phyloP scores from a whole-genome alignment of 768 basidiomycete genomes.

The Tephrocybe sp. region DNA sequence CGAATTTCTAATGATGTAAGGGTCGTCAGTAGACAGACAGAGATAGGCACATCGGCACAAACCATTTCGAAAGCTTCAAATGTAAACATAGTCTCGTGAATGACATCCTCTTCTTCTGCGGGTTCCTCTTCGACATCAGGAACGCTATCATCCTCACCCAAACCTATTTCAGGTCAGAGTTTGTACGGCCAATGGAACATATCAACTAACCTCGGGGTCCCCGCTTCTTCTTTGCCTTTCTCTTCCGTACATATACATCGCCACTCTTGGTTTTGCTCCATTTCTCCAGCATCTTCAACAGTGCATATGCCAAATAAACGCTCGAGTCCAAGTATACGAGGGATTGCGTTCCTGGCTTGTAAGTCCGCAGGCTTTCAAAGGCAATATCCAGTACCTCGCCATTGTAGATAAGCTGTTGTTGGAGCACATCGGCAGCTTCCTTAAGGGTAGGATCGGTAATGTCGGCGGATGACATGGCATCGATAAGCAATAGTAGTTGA shows the following conservation, averaged over 20 bases:
- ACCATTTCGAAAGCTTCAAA: conserved; percentile 92
- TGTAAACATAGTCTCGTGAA: conserved; percentile 85
- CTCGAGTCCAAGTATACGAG: conserved; percentile 85
- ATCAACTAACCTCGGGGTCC: conserved; percentile 39
- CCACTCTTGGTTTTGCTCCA: conserved; percentile 73
- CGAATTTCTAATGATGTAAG: too few relatives aligned
- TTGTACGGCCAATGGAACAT: conserved; percentile 3
- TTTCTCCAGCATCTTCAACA: conserved; percentile 87
- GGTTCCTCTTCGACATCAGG: conserved; percentile 69
- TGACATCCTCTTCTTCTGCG: conserved; percentile 58
- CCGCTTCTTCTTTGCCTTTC: conserved; percentile 51
- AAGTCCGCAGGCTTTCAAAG: conserved; percentile 69
- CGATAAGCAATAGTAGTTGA: conserved; percentile 86
- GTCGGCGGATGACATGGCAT: conserved; percentile 66
- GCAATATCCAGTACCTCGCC: conserved; percentile 91
- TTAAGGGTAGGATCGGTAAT: conserved; percentile 45
- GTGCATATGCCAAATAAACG: conserved; percentile 76
- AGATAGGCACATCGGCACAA: too few relatives aligned
- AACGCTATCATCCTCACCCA: conserved; percentile 57
- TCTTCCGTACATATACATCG: conserved; percentile 77
- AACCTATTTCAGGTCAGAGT: conserved; percentile 11
- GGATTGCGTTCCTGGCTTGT: conserved; percentile 77
- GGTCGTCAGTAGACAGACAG: too few relatives aligned
- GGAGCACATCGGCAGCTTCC: conserved; percentile 78
- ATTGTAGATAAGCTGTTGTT: conserved; percentile 92